phyloP scores from a whole-genome alignment of 1,284 basidiomycete genomes.

The Ustilago loliicola region DNA sequence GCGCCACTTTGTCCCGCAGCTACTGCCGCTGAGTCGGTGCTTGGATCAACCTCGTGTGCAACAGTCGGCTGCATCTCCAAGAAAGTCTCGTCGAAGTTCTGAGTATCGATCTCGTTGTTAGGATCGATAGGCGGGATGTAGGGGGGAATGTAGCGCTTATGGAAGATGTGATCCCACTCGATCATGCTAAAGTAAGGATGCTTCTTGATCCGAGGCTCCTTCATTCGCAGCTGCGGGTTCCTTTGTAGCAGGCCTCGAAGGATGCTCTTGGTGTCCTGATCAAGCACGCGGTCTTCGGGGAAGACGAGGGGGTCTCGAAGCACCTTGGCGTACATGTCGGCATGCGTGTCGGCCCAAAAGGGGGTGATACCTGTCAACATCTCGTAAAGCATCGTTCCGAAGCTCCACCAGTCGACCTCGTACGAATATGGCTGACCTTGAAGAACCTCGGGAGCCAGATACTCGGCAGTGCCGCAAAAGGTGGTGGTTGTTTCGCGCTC shows the following conservation, averaged over 20 bases:
- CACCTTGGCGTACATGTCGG: constrained; percentile 92
- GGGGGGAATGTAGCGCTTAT: constrained; percentile 96
- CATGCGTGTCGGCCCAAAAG: constrained; percentile 94
- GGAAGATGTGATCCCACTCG: constrained; percentile 92
- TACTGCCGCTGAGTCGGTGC: constrained; percentile 21
- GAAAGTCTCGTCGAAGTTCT: constrained; percentile 97
- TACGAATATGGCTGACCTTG: constrained; percentile 96
- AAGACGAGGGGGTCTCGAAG: constrained; percentile 88
- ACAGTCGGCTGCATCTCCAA: constrained; percentile 78
- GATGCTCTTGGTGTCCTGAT: constrained; percentile 93
- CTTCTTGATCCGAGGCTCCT: constrained; percentile 90
- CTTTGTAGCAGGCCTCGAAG: constrained; percentile 93
- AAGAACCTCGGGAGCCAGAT: constrained; percentile 99
- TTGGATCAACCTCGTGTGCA: constrained; percentile 39
- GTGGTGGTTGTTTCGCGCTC: constrained; percentile 98
- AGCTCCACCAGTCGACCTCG: constrained; percentile 99
- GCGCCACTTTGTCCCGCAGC: constrained; percentile 18
- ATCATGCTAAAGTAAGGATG: constrained; percentile 98
- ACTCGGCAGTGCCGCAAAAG: constrained; percentile 98
- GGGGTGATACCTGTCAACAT: constrained; percentile 99
- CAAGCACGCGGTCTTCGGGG: constrained; percentile 88
- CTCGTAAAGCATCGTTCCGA: constrained; percentile 98
- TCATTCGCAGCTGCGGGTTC: constrained; percentile 88
- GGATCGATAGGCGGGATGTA: constrained; percentile 95
- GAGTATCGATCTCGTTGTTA: constrained; percentile 91